Conservation (phyloP, 2,329 filamentous ascomycete species). For the Ceratocystis destructans region DNA sequence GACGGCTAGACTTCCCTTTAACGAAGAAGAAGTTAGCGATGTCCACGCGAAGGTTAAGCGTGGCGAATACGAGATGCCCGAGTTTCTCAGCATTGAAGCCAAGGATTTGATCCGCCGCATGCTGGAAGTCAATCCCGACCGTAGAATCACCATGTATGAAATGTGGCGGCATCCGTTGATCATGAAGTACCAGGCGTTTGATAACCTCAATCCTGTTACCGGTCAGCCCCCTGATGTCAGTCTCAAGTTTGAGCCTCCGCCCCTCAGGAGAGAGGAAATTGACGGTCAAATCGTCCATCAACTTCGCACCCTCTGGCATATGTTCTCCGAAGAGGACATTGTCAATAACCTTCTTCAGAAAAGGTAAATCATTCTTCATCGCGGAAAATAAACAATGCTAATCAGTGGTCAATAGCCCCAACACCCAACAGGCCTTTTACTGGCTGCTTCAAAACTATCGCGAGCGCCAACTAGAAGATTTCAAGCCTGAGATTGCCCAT, state of each 20-base stretch:
- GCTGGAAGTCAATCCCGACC: conserved; percentile 61
- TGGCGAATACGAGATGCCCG: conserved; percentile 48
- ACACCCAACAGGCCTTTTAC: conserved; percentile 91
- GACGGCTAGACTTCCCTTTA: conserved; percentile 71
- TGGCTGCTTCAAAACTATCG: conserved; percentile 69
- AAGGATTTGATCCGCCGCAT: conserved; percentile 68
- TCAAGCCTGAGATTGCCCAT: conserved; percentile 64
- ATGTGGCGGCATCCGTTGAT: conserved; percentile 85
- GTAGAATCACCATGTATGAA: conserved; percentile 63
- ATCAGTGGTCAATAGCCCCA: conserved; percentile 41
- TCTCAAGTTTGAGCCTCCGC: conserved; percentile 47
- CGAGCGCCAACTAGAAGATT: conserved; percentile 76
- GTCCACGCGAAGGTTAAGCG: conserved; percentile 49
- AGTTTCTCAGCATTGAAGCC: conserved; percentile 51
- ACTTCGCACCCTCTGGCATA: conserved; percentile 83
- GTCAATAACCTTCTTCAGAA: conserved; percentile 51
- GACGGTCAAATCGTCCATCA: conserved; percentile 73
- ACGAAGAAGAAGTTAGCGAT: conserved; percentile 47
- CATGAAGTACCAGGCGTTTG: conserved; percentile 65
- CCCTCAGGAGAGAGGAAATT: conserved; percentile 50
- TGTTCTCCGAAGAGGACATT: conserved; percentile 58
- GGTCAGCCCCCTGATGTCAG: conserved; percentile 43
- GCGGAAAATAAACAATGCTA: conserved; percentile 19
- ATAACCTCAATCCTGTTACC: conserved; percentile 45
- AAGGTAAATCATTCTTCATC: conserved; percentile 37